Percentiles rank a stretch among this genome's conserved stretches.
phyloP scores from a whole-genome alignment of 2,329 filamentous ascomycete species.

The Fonsecaea multimorphosa region DNA sequence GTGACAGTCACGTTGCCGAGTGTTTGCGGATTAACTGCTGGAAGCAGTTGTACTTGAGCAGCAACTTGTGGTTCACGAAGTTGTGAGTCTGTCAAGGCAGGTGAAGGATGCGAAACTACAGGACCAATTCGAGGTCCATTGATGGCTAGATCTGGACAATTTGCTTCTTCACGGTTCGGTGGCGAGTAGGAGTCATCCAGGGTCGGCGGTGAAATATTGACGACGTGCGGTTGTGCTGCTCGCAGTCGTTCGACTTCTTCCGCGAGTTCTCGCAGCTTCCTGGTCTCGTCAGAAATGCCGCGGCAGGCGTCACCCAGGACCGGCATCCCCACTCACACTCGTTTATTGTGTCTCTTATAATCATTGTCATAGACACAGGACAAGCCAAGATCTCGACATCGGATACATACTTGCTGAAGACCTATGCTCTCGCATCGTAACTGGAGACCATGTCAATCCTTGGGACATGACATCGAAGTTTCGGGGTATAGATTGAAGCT shows the following conservation, averaged over 20 bases:
- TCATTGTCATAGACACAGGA: slow-evolving; percentile 16
- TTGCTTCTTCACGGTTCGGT: neutral
- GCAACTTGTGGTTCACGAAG: neutral
- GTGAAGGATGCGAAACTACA: neutral
- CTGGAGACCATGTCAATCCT: slow-evolving; percentile 4
- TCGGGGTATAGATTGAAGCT: neutral
- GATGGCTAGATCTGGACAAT: neutral
- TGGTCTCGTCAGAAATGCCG: neutral
- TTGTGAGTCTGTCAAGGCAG: neutral
- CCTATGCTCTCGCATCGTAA: slow-evolving; percentile 12
- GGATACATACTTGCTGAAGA: neutral
- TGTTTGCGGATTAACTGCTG: neutral
- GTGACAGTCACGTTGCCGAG: neutral
- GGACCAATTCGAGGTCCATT: neutral
- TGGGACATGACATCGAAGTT: neutral
- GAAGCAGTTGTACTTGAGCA: neutral
- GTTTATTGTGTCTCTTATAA: slow-evolving; percentile 16
- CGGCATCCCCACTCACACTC: neutral
- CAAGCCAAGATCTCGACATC: slow-evolving; percentile 35
- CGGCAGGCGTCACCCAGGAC: neutral
- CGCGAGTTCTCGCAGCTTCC: slow-evolving; percentile 13
- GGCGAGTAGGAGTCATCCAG: neutral
- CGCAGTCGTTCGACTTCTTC: slow-evolving; percentile 10
- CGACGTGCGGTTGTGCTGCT: neutral
- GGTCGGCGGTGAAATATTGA: neutral